phyloP scores from a whole-genome alignment of 2,329 filamentous ascomycete genomes.

The Ceratocystis destructans region DNA sequence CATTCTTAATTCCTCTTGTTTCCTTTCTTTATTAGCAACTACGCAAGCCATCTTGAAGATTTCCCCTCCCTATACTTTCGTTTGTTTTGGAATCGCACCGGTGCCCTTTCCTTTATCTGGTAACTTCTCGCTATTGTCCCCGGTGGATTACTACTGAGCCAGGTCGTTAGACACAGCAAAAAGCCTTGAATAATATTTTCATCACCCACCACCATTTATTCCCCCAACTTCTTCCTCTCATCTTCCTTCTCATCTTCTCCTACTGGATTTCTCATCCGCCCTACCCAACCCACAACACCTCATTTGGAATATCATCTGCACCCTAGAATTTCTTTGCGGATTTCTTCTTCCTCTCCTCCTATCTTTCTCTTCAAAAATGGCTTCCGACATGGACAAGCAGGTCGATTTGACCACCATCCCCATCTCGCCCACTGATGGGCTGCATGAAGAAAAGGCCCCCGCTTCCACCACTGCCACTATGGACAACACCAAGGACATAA shows the following conservation, averaged over 20 bases:
- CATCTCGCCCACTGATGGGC: conserved; percentile 47
- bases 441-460: conserved; percentile 29
- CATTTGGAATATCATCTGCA: conserved; percentile 13
- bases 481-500: conserved; percentile 53
- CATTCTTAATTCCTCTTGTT: background rate
- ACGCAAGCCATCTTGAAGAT: background rate
- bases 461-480: conserved; percentile 26
- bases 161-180: conserved; percentile 14
- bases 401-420: conserved; percentile 56
- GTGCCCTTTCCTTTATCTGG: conserved; percentile 16
- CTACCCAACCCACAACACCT: conserved; percentile 13
- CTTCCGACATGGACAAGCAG: conserved; percentile 36
- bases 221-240: conserved; percentile 13
- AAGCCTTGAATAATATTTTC: conserved; percentile 17
- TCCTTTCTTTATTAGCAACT: background rate
- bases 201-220: conserved; percentile 11
- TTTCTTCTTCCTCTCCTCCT: conserved; percentile 8
- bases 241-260: conserved; percentile 10
- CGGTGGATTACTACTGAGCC: conserved; percentile 15
- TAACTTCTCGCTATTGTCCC: conserved; percentile 17
- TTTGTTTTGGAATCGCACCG: conserved; percentile 20
- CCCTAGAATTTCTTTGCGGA: conserved; percentile 12
- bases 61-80: conserved; percentile 14
- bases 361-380: conserved; percentile 26
- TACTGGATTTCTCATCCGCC: conserved; percentile 7